Conservation (phyloP, 1,284 basidiomycete genomes). For the Pterulicium gracile region DNA sequence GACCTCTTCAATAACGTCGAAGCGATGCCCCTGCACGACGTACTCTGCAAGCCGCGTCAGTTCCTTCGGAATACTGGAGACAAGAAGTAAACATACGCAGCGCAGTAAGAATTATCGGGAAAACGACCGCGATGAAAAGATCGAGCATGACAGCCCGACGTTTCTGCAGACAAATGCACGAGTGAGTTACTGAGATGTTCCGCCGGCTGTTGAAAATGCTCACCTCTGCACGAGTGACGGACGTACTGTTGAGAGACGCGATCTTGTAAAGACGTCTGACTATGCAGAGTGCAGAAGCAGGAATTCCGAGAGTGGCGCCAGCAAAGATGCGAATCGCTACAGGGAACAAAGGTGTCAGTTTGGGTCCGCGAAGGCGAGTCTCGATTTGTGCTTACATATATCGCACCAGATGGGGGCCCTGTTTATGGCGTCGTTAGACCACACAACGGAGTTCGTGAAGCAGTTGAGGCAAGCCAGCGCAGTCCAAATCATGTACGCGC, state of each 20-base stretch:
- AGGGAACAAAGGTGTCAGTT: neutral
- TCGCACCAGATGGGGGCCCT: conserved; percentile 38
- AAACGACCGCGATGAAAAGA: conserved; percentile 15
- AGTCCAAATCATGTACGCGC: conserved; percentile 27
- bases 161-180: conserved; percentile 8
- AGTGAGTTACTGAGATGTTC: neutral
- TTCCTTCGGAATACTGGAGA: neutral
- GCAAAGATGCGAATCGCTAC: conserved; percentile 14
- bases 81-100: conserved; percentile 14
- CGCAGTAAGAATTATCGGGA: conserved; percentile 16
- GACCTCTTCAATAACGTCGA: conserved; percentile 20
- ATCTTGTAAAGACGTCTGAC: conserved; percentile 15
- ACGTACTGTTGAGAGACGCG: conserved; percentile 1
- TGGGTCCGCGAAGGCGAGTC: neutral
- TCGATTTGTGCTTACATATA: conserved; percentile 29
- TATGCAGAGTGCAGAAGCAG: conserved; percentile 20
- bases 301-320: conserved; percentile 15
- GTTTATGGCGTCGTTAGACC: conserved; percentile 26
- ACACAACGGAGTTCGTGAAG: conserved; percentile 31
- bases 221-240: neutral
- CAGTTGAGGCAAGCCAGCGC: conserved; percentile 23
- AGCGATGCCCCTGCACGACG: conserved; percentile 22
- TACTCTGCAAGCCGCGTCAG: conserved; percentile 13
- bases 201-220: neutral
- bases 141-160: conserved; percentile 15